Percentiles rank a stretch among this genome's conserved stretches.
phyloP scores from a whole-genome alignment of 1,284 basidiomycete genomes.

The Irpex sp. region DNA sequence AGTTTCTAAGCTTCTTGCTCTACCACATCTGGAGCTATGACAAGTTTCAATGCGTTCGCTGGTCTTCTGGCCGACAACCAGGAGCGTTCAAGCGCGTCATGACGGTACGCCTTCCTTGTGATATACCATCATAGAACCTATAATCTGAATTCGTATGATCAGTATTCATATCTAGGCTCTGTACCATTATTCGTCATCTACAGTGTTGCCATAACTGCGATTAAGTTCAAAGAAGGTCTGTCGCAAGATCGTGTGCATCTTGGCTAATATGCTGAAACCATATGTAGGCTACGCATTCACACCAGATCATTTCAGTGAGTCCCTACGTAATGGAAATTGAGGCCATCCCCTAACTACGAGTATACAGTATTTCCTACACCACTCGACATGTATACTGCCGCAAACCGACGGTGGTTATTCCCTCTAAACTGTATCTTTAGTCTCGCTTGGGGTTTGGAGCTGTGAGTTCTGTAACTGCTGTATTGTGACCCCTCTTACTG shows the following conservation, averaged over 20 bases:
- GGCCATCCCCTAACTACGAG: background rate
- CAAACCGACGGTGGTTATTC: constrained; percentile 49
- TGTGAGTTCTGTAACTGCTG: constrained; percentile 41
- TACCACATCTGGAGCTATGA: constrained; percentile 74
- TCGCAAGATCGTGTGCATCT: constrained; percentile 7
- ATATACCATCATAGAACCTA: background rate
- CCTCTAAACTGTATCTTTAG: constrained; percentile 67
- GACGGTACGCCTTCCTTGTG: constrained; percentile 49
- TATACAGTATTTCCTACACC: constrained; percentile 53
- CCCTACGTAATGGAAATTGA: background rate
- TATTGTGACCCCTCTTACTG: background rate
- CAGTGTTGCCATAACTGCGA: constrained; percentile 48
- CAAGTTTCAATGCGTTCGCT: constrained; percentile 65
- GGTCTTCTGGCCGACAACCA: constrained; percentile 66
- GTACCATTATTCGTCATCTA: constrained; percentile 63
- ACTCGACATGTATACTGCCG: constrained; percentile 35
- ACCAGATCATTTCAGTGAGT: constrained; percentile 36
- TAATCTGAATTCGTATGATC: background rate
- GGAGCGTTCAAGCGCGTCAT: constrained; percentile 79
- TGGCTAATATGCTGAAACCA: constrained; percentile 5
- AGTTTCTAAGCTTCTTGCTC: constrained; percentile 66
- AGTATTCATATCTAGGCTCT: constrained; percentile 73
- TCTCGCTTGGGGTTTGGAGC: constrained; percentile 66
- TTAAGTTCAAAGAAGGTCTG: constrained; percentile 71
- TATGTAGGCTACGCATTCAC: constrained; percentile 38